These are phyloP conservation scores for Trichoderma virens DNA, from an alignment of 495 filamentous ascomycete species.

Conservation along the genomic window DNA sequence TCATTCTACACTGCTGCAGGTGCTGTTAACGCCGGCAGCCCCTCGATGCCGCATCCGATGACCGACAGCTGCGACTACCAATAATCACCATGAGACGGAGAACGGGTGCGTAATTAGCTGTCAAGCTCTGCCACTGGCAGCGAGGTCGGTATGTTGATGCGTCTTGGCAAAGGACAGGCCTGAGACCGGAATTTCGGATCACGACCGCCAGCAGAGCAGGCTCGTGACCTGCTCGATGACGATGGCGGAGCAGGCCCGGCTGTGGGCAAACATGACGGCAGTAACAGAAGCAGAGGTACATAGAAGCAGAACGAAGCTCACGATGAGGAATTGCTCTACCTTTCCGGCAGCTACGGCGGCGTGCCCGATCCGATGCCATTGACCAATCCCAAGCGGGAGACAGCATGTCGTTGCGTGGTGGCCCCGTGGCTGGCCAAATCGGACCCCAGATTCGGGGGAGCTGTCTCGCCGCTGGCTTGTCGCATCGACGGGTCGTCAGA, in stretches of 20 bases:
- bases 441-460: neutral
- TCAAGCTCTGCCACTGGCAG: neutral
- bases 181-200: neutral
- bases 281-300: neutral
- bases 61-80: neutral
- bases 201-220: neutral
- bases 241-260: neutral
- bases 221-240: neutral
- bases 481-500: neutral
- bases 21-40: no score
- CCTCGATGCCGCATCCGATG: neutral
- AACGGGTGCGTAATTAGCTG: neutral
- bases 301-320: neutral
- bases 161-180: neutral
- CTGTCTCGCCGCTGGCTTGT: slow-evolving; percentile 1
- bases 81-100: neutral
- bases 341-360: neutral
- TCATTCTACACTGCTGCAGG: no score
- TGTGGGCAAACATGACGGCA: neutral
- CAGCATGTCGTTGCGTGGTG: neutral
- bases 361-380: slow-evolving; percentile 1
- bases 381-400: neutral
- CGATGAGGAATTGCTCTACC: neutral
- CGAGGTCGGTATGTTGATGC: neutral
- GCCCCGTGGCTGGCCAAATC: no score